These are phyloP conservation scores for Tilletia walkeri DNA, from an alignment of 1,284 basidiomycete genomes.

Conservation along the genomic window DNA sequence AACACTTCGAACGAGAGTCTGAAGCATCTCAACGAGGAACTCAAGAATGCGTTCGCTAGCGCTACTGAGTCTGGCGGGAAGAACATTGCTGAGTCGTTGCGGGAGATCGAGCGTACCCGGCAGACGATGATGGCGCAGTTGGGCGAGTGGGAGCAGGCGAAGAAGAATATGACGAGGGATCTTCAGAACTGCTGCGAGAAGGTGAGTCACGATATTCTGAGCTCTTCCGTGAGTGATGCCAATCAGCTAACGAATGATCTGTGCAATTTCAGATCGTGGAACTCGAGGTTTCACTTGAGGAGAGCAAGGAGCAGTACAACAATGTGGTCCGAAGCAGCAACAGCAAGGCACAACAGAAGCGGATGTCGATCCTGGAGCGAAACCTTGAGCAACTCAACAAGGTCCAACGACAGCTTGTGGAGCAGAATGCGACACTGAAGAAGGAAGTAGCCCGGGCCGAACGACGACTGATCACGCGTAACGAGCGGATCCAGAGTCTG, in stretches of 20 bases:
- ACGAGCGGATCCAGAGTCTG: constrained; percentile 80
- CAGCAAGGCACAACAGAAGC: constrained; percentile 96
- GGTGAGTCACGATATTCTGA: constrained; percentile 60
- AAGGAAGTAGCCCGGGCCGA: constrained; percentile 97
- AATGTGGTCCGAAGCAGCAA: constrained; percentile 97
- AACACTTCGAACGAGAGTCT: constrained; percentile 86
- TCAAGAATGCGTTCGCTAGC: constrained; percentile 82
- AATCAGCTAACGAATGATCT: no score
- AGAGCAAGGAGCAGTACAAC: constrained; percentile 98
- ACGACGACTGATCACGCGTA: constrained; percentile 88
- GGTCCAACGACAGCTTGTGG: constrained; percentile 98
- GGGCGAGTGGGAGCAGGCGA: constrained; percentile 96
- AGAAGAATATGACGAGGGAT: constrained; percentile 98
- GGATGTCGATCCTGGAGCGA: constrained; percentile 97
- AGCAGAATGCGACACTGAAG: constrained; percentile 96
- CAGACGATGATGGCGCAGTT: constrained; percentile 96
- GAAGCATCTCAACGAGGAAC: constrained; percentile 94
- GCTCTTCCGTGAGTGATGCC: no score
- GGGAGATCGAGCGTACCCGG: constrained; percentile 93
- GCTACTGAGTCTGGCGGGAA: constrained; percentile 94
- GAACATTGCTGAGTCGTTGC: constrained; percentile 90
- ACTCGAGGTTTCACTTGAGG: constrained; percentile 96
- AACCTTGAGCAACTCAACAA: constrained; percentile 92
- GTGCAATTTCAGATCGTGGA: constrained; percentile 76
- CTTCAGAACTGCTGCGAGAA: constrained; percentile 99